Conservation (phyloP, 345 rosid genomes). For the Eucalyptus sideroxylon region DNA sequence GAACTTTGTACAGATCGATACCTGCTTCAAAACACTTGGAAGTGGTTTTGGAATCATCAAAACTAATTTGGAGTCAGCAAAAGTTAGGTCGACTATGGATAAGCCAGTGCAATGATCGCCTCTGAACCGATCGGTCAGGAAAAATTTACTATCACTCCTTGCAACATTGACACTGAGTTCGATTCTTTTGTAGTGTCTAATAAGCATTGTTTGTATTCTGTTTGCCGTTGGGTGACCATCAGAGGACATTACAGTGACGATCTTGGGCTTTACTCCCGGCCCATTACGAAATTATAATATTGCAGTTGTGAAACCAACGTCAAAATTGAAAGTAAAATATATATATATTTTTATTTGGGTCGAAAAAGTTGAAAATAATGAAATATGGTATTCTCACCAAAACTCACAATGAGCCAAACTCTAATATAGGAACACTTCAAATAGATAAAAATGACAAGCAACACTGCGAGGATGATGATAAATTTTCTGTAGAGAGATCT, state of each 20-base stretch:
- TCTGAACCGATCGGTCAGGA: not conserved
- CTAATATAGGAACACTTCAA: not conserved
- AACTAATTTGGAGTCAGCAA: not conserved
- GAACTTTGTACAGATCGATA: not conserved
- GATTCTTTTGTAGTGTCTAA: not conserved
- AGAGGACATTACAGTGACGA: not conserved
- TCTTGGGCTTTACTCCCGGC: not conserved
- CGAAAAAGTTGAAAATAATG: too few relatives aligned
- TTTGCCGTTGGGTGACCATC: not conserved
- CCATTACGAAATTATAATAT: not conserved
- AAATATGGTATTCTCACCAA: not conserved
- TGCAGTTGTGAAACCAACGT: not conserved
- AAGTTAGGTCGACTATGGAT: not conserved
- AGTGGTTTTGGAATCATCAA: not conserved
- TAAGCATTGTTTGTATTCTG: not conserved
- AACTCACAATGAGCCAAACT: not conserved
- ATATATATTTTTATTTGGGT: too few relatives aligned
- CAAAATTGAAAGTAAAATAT: too few relatives aligned
- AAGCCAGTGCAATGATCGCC: not conserved
- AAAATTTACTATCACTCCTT: not conserved
- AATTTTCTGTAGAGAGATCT: not conserved
- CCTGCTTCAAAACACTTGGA: not conserved
- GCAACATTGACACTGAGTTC: not conserved
- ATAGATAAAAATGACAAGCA: not conserved
- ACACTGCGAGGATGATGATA: not conserved